Evolutionary conservation across 176 grass and related monocot genomes (phyloP).

Genomic region (Carex pumila): DNA sequence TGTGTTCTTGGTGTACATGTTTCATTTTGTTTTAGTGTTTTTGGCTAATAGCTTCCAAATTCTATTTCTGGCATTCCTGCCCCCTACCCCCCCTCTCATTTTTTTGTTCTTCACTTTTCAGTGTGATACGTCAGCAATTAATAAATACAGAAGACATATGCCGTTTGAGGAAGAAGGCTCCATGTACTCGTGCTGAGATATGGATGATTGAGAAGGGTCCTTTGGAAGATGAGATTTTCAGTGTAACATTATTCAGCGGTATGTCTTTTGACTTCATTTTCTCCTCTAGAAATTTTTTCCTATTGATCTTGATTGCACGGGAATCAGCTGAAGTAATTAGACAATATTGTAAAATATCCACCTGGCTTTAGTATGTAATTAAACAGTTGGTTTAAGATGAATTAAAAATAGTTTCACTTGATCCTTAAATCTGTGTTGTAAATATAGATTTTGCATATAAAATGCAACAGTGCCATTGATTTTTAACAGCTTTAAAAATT

Average conservation of each 20-base stretch:
- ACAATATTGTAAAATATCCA: not conserved
- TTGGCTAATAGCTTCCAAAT: not conserved
- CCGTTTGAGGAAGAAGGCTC: conserved; percentile 93
- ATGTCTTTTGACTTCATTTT: not conserved
- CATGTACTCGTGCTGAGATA: conserved; percentile 94
- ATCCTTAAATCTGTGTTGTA: not conserved
- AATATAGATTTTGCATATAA: not conserved
- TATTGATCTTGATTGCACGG: not conserved
- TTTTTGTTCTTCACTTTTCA: conserved; percentile 13
- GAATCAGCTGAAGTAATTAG: not conserved
- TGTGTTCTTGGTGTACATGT: not conserved
- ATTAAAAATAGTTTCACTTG: not conserved
- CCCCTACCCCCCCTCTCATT: not conserved
- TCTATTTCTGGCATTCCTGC: not conserved
- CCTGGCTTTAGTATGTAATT: not conserved
- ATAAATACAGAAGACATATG: conserved; percentile 93
- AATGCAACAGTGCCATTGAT: not conserved
- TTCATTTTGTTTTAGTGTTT: not conserved
- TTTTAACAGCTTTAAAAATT: not conserved
- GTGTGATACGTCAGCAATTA: conserved; percentile 91
- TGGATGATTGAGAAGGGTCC: conserved; percentile 95
- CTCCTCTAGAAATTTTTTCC: not conserved
- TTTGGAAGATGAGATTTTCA: conserved; percentile 85
- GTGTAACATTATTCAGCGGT: conserved; percentile 47
- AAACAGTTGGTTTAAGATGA: not conserved